Percentiles rank a stretch among this genome's conserved stretches.
Conservation (phyloP, 208 protist species). For the Leptomonas seymouri region DNA sequence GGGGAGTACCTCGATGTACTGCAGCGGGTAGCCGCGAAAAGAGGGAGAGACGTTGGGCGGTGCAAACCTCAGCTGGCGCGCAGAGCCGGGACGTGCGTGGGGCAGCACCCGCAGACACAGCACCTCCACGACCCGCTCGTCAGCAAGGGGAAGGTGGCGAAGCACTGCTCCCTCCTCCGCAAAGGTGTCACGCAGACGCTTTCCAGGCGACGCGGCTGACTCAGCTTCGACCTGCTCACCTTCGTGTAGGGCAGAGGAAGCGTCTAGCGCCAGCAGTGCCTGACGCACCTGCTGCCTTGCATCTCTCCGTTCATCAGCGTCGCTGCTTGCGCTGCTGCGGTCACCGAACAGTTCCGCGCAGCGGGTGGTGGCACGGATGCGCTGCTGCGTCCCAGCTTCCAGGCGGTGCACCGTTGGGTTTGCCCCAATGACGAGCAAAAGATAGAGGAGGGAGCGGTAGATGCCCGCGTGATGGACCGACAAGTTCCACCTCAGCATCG, state of each 20-base stretch:
- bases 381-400: conserved; percentile 25
- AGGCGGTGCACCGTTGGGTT: conserved; percentile 44
- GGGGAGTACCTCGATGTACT: conserved; percentile 35
- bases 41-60: background rate
- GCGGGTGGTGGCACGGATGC: conserved; percentile 13
- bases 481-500: conserved; percentile 51
- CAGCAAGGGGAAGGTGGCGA: background rate
- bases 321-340: background rate
- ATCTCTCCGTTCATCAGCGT: background rate
- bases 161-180: conserved; percentile 1
- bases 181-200: background rate
- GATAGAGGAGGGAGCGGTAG: conserved; percentile 58
- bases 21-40: conserved; percentile 27
- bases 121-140: conserved; percentile 10
- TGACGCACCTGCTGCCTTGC: conserved; percentile 15
- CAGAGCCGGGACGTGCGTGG: conserved; percentile 15
- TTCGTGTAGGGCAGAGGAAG: background rate
- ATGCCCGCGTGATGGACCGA: conserved; percentile 35
- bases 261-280: background rate
- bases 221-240: background rate
- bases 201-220: background rate
- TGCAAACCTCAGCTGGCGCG: background rate
- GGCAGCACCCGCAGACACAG: conserved; percentile 33
- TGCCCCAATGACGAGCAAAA: conserved; percentile 40
- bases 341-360: conserved; percentile 13